Percentiles rank a stretch among this genome's conserved stretches.
These are phyloP conservation scores for Boletus bicolor DNA, from an alignment of 768 basidiomycete genomes.

Conservation along the genomic window DNA sequence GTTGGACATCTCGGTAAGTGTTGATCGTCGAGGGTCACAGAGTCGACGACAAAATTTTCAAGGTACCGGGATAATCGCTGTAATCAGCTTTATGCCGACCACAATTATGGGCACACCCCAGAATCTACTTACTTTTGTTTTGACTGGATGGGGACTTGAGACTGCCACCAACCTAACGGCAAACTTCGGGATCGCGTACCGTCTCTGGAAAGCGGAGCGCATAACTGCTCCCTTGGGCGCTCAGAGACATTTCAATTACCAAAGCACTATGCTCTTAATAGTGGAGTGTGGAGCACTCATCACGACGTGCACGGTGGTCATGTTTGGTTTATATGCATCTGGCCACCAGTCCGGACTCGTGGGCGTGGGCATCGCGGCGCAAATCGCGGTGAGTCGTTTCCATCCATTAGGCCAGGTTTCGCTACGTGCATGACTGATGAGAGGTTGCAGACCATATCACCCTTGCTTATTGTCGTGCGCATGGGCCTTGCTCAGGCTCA, in stretches of 20 bases:
- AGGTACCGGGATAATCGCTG: constrained; percentile 17
- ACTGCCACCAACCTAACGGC: constrained; percentile 14
- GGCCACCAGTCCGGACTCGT: constrained; percentile 12
- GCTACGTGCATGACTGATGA: neutral
- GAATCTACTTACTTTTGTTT: constrained; percentile 3
- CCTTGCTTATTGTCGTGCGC: constrained; percentile 17
- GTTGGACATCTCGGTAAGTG: constrained; percentile 17
- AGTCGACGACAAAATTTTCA: neutral
- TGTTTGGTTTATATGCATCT: constrained; percentile 17
- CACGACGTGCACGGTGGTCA: constrained; percentile 16
- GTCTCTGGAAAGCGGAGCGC: constrained; percentile 11
- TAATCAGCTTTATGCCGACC: constrained; percentile 14
- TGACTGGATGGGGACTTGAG: constrained; percentile 23
- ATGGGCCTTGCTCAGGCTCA: constrained; percentile 10
- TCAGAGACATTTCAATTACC: constrained; percentile 10
- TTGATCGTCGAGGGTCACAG: neutral
- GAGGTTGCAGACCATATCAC: constrained; percentile 14
- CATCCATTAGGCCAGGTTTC: neutral
- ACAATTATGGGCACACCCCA: neutral
- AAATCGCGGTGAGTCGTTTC: constrained; percentile 15
- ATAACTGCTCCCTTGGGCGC: neutral
- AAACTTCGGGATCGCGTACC: constrained; percentile 19
- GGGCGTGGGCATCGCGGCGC: constrained; percentile 17
- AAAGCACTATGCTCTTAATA: constrained; percentile 11
- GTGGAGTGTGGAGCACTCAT: constrained; percentile 22